These are phyloP conservation scores for Penicillium robsamsonii DNA, from an alignment of 495 filamentous ascomycete species.

Conservation along the genomic window DNA sequence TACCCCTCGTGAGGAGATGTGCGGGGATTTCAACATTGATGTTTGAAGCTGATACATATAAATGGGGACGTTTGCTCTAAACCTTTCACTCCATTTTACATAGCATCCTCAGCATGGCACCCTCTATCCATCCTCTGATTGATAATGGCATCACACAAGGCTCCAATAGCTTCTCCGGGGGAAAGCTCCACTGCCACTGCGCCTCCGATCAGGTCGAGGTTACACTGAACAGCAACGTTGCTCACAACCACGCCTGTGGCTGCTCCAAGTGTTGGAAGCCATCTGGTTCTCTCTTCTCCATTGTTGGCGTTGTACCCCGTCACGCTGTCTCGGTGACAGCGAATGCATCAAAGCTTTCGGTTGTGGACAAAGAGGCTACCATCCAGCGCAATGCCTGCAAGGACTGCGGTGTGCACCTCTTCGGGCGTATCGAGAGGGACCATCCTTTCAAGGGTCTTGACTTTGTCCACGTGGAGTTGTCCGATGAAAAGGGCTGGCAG, in stretches of 20 bases:
- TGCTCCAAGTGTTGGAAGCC: slow-evolving; percentile 68
- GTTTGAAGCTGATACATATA: neutral
- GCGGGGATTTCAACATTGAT: slow-evolving; percentile 1
- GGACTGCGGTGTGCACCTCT: slow-evolving; percentile 55
- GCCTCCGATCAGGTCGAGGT: slow-evolving; percentile 48
- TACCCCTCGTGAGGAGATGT: slow-evolving; percentile 11
- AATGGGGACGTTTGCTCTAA: neutral
- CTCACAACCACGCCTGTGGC: slow-evolving; percentile 65
- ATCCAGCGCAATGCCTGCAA: slow-evolving; percentile 59
- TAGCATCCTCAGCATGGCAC: slow-evolving; percentile 23
- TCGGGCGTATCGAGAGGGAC: slow-evolving; percentile 57
- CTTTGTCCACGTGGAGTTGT: slow-evolving; percentile 60
- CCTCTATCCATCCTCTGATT: slow-evolving; percentile 56
- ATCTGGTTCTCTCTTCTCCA: slow-evolving; percentile 53
- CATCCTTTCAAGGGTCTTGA: slow-evolving; percentile 62
- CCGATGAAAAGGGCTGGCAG: slow-evolving; percentile 56
- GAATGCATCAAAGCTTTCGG: slow-evolving; percentile 50
- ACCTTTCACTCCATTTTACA: neutral
- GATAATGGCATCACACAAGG: slow-evolving; percentile 54
- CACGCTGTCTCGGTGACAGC: slow-evolving; percentile 48
- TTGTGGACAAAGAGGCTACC: slow-evolving; percentile 50
- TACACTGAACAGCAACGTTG: slow-evolving; percentile 49
- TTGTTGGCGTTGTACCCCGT: slow-evolving; percentile 54
- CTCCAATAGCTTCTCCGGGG: slow-evolving; percentile 47
- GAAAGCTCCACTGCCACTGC: slow-evolving; percentile 56